phyloP scores from a whole-genome alignment of 495 filamentous ascomycete species.

The Staphylotrichum longicolle region DNA sequence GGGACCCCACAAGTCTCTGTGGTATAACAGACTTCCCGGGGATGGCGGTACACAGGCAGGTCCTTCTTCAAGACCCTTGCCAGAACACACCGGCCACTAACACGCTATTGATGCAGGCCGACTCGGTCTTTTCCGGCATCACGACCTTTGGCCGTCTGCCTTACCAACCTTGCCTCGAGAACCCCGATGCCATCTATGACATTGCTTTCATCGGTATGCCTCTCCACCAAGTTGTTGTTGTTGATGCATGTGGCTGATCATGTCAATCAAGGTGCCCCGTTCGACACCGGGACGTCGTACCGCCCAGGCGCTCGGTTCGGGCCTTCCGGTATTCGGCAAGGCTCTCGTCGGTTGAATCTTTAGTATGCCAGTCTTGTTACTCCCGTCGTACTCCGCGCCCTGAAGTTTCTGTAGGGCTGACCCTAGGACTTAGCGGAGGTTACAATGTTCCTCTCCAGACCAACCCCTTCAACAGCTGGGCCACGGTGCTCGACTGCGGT shows the following conservation, averaged over 20 bases:
- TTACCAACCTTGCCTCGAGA: constrained; percentile 68
- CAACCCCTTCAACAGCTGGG: constrained; percentile 78
- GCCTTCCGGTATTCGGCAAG: constrained; percentile 80
- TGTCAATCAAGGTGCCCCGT: constrained; percentile 37
- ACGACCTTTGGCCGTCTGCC: constrained; percentile 81
- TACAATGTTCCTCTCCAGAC: constrained; percentile 78
- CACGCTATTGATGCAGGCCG: constrained; percentile 36
- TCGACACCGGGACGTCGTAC: constrained; percentile 43
- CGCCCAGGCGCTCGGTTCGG: constrained; percentile 74
- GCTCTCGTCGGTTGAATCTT: constrained; percentile 70
- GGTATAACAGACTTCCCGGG: constrained; percentile 56
- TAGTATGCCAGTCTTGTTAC: constrained; percentile 36
- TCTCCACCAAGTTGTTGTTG: constrained; percentile 42
- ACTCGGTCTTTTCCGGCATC: constrained; percentile 73
- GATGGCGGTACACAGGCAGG: constrained; percentile 57
- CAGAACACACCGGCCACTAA: constrained; percentile 16
- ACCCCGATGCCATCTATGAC: constrained; percentile 66
- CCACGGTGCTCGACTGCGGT: constrained; percentile 76
- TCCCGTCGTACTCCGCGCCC: too few relatives aligned
- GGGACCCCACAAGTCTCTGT: constrained; percentile 51
- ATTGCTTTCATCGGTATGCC: constrained; percentile 80
- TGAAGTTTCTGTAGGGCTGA: neutral
- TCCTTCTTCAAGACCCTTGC: neutral
- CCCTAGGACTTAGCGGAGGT: constrained; percentile 49
- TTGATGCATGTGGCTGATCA: constrained; percentile 19